Percentiles rank a stretch among this genome's conserved stretches.
phyloP scores from a whole-genome alignment of 1,284 basidiomycete species.

The Earliella scabrosa region DNA sequence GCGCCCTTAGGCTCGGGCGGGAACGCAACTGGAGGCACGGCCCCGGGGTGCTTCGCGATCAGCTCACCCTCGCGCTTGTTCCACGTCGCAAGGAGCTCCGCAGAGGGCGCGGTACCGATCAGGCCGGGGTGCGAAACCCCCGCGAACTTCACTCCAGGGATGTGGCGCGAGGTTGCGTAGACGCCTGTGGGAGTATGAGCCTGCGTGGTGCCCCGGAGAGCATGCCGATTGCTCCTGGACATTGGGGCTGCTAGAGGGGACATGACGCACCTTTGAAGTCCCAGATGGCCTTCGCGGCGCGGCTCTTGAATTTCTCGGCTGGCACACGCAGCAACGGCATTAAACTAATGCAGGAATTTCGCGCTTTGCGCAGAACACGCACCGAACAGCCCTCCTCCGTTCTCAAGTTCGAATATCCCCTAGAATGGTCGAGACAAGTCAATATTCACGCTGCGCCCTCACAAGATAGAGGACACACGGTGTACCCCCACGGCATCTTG shows the following conservation, averaged over 20 bases:
- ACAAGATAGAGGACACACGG: conserved; percentile 42
- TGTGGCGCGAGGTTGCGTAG: conserved; percentile 73
- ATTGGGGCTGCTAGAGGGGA: neutral
- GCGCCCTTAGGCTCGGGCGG: conserved; percentile 65
- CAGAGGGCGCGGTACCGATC: conserved; percentile 77
- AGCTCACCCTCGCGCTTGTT: conserved; percentile 72
- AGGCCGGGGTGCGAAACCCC: conserved; percentile 80
- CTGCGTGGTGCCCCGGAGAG: conserved; percentile 10
- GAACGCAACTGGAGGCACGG: conserved; percentile 71
- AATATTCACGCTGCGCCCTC: no score
- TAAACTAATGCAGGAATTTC: neutral
- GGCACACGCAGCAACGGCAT: neutral
- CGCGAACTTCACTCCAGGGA: conserved; percentile 80
- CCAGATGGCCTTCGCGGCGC: conserved; percentile 81
- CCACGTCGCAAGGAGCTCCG: conserved; percentile 75
- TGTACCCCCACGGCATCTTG: conserved; percentile 84
- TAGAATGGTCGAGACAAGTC: no score
- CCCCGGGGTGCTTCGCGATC: conserved; percentile 57
- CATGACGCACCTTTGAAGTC: conserved; percentile 61
- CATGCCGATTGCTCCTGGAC: conserved; percentile 2
- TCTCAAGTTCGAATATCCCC: conserved; percentile 77
- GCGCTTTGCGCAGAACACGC: conserved; percentile 9
- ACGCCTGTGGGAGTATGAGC: conserved; percentile 44
- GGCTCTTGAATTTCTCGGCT: conserved; percentile 73
- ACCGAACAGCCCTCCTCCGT: conserved; percentile 81